Conservation (phyloP, 2,329 filamentous ascomycete genomes). For the Fusarium paranaense region DNA sequence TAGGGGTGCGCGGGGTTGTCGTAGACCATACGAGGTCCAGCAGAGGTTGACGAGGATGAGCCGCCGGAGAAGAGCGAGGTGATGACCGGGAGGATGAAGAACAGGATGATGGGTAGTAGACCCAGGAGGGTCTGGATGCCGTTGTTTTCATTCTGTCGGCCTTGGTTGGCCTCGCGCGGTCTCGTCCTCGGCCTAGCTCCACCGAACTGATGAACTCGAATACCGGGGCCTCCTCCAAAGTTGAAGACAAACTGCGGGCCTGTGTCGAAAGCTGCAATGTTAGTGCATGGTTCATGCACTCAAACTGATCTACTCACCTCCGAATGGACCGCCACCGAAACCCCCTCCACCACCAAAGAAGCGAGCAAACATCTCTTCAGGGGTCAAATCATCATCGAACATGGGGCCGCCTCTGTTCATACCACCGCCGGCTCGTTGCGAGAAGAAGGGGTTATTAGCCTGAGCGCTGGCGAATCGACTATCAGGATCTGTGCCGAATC, state of each 20-base stretch:
- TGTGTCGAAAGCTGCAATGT: conserved; percentile 71
- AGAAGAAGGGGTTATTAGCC: conserved; percentile 73
- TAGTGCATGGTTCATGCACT: conserved; percentile 24
- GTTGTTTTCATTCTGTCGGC: conserved; percentile 59
- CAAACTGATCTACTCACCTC: conserved; percentile 48
- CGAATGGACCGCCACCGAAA: conserved; percentile 70
- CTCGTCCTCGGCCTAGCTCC: conserved; percentile 81
- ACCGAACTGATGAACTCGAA: conserved; percentile 96
- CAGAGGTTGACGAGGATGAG: conserved; percentile 49
- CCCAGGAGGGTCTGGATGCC: conserved; percentile 74
- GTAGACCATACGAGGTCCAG: conserved; percentile 78
- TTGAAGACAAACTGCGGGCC: conserved; percentile 96
- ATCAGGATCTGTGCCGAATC: conserved; percentile 92
- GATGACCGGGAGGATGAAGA: conserved; percentile 87
- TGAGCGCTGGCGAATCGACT: conserved; percentile 79
- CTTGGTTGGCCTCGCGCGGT: conserved; percentile 72
- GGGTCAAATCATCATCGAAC: conserved; percentile 93
- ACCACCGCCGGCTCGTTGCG: conserved; percentile 57
- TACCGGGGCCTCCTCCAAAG: conserved; percentile 88
- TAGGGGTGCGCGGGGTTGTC: conserved; percentile 77
- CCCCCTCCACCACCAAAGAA: conserved; percentile 88
- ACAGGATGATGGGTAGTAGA: conserved; percentile 86
- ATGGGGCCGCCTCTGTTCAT: conserved; percentile 67
- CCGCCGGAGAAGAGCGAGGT: conserved; percentile 79
- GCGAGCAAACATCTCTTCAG: conserved; percentile 95